phyloP scores from a whole-genome alignment of 1,139 yeast species.

The Geotrichum fermentans region DNA sequence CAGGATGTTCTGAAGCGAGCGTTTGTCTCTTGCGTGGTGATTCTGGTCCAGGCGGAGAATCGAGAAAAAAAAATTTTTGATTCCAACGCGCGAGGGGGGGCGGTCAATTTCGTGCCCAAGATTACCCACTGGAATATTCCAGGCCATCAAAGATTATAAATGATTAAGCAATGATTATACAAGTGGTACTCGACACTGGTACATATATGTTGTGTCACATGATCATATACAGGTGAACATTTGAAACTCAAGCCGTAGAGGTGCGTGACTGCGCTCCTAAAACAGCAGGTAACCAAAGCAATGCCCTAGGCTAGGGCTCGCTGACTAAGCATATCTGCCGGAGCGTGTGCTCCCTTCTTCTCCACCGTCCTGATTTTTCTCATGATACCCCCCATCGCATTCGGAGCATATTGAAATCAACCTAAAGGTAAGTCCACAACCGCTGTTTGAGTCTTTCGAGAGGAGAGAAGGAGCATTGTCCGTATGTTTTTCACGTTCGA shows the following conservation, averaged over 20 bases:
- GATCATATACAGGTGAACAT: background rate
- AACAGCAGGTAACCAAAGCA: background rate
- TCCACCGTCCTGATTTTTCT: background rate
- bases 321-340: background rate
- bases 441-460: background rate
- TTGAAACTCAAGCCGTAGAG: background rate
- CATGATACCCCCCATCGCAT: background rate
- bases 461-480: background rate
- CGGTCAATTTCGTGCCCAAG: too few relatives aligned
- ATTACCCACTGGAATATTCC: background rate
- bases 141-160: background rate
- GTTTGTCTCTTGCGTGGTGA: background rate
- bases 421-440: background rate
- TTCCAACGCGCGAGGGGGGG: background rate
- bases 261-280: background rate
- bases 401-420: background rate
- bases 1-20: slow-evolving; percentile 10
- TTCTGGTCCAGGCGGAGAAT: slow-evolving; percentile 7
- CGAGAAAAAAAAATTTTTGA: background rate
- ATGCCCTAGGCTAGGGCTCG: background rate
- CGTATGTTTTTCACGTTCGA: too few relatives aligned
- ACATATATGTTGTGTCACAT: too few relatives aligned
- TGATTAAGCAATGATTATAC: background rate
- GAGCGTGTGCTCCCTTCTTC: background rate
- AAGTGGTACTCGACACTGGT: too few relatives aligned